phyloP scores from a whole-genome alignment of 345 rosid species.

The Toxicodendron radicans region DNA sequence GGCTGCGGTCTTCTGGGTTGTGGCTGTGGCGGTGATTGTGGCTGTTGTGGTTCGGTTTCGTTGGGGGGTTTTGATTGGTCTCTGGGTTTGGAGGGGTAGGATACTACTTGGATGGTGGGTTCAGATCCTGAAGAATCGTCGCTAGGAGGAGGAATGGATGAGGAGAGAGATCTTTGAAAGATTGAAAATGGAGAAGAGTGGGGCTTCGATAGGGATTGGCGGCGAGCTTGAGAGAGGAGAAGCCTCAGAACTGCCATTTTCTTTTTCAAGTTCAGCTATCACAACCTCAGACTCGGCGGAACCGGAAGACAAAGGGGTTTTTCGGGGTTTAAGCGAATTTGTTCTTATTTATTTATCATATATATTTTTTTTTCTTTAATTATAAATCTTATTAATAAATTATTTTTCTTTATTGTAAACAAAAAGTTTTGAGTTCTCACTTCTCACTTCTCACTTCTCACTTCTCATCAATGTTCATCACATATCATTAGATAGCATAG shows the following conservation, averaged over 20 bases:
- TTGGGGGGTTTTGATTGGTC: conserved; percentile 19
- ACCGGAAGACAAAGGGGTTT: neutral
- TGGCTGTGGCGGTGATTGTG: conserved; percentile 5
- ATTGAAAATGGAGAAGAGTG: conserved; percentile 32
- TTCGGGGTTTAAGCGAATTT: neutral
- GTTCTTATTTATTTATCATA: too few species aligned
- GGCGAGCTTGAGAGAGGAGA: conserved; percentile 56
- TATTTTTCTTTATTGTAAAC: too few species aligned
- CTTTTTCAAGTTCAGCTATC: neutral
- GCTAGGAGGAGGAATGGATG: conserved; percentile 28
- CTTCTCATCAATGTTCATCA: too few species aligned
- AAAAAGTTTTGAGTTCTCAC: too few species aligned
- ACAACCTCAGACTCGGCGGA: neutral
- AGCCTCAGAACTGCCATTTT: conserved; percentile 55
- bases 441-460: too few species aligned
- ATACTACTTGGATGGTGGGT: conserved; percentile 50
- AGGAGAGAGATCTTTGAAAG: conserved; percentile 37
- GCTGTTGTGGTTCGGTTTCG: conserved; percentile 17
- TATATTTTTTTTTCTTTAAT: too few species aligned
- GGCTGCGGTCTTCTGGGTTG: conserved; percentile 17
- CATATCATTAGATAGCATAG: too few species aligned
- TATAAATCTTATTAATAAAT: too few species aligned
- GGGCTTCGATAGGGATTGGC: conserved; percentile 35
- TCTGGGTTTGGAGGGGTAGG: conserved; percentile 63
- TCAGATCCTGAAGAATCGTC: conserved; percentile 22